Evolutionary conservation across 768 basidiomycete genomes (phyloP).

Genomic region (Terana coerulea): DNA sequence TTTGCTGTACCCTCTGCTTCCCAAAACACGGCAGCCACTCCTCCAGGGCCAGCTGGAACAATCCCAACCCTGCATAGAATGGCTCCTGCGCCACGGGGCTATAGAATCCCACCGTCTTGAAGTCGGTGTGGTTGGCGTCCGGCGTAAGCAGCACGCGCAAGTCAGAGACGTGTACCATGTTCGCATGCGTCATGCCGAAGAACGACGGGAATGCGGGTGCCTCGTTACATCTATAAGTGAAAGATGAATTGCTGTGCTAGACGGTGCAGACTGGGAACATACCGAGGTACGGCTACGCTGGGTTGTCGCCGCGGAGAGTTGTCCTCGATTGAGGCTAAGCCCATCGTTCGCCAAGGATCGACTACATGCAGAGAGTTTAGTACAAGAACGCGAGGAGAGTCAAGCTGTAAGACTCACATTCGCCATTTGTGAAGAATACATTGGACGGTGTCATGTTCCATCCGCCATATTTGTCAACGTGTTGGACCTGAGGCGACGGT

Average conservation of each 20-base stretch:
- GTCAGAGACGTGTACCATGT: conserved; percentile 49
- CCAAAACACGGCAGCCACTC: conserved; percentile 46
- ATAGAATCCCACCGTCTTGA: conserved; percentile 48
- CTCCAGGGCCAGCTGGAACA: conserved; percentile 44
- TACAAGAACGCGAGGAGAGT: background rate
- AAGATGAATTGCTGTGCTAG: background rate
- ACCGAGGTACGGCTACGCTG: conserved; percentile 36
- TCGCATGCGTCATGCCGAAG: conserved; percentile 43
- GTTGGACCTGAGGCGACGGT: conserved; percentile 37
- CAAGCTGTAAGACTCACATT: conserved; percentile 39
- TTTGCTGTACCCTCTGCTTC: no score
- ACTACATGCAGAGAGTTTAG: conserved; percentile 25
- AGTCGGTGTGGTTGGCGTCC: conserved; percentile 44
- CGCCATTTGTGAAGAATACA: conserved; percentile 45
- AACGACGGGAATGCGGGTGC: conserved; percentile 33
- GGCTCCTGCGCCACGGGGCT: conserved; percentile 43
- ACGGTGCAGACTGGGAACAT: conserved; percentile 8
- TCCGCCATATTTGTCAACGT: conserved; percentile 48
- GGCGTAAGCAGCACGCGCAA: conserved; percentile 44
- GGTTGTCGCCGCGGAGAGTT: conserved; percentile 42
- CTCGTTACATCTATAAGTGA: conserved; percentile 33
- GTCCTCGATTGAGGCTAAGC: conserved; percentile 44
- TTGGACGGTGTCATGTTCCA: conserved; percentile 50
- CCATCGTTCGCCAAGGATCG: conserved; percentile 51
- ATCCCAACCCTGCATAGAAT: conserved; percentile 43